Conservation (phyloP, 2,329 filamentous ascomycete genomes). For the Penicillium sp. region DNA sequence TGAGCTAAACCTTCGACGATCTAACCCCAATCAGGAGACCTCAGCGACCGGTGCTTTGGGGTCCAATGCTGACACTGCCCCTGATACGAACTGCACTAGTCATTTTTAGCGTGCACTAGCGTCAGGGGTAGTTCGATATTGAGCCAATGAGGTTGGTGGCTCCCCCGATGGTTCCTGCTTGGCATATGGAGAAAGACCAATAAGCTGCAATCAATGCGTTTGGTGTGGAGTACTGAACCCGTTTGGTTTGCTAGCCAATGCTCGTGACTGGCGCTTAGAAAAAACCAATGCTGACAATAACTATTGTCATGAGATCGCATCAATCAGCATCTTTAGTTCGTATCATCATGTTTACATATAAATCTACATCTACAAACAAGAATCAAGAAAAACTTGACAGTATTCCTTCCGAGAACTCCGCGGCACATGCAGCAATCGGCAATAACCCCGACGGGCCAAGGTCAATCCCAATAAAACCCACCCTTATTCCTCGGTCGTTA, state of each 20-base stretch:
- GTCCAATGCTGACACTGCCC: constrained; percentile 6
- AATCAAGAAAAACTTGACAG: not conserved
- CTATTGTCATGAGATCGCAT: not conserved
- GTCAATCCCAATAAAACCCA: constrained; percentile 23
- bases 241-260: not conserved
- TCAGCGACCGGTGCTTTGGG: not conserved
- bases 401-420: not conserved
- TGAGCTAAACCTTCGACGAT: not conserved
- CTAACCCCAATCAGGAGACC: not conserved
- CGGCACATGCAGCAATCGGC: not conserved
- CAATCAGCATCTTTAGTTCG: not conserved
- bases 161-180: constrained; percentile 25
- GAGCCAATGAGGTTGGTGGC: constrained; percentile 9
- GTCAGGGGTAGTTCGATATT: constrained; percentile 16
- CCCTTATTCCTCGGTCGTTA: not conserved
- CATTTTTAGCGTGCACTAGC: constrained; percentile 13
- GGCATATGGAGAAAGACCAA: constrained; percentile 16
- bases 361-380: not conserved
- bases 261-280: not conserved
- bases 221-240: constrained; percentile 8
- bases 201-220: constrained; percentile 12
- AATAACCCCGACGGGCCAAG: not conserved
- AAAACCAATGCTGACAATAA: not conserved
- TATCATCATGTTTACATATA: not conserved
- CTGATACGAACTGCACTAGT: constrained; percentile 3